Base-by-base conservation (phyloP, 2,329 filamentous ascomycete genomes). In the Teratosphaeria gauchensis region DNA sequence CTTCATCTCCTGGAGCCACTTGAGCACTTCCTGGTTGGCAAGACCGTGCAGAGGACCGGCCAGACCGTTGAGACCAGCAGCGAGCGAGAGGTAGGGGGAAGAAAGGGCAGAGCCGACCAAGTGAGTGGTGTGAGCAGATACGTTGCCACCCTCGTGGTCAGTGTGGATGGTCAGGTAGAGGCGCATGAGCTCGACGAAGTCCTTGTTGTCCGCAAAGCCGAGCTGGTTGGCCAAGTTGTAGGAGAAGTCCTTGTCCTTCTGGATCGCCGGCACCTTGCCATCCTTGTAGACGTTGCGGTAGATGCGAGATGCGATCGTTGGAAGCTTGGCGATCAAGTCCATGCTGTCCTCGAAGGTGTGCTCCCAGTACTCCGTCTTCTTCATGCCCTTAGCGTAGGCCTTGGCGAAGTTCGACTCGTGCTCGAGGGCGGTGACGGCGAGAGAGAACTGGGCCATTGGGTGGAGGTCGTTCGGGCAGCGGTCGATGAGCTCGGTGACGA, bases 251-350 rank as follows among this genome's bases (percentile, higher is more conserved):
- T 97, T 94, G 82, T 97, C 92, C 84, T 96, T 95, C 84, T 97
- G 87, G 76, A 96, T 85, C 58, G 91, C 77, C 62, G 90, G 89
- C 68, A 99, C 92, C 87, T 97, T 97, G 81, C 94, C 94, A 74
- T 95, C 94, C 87, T 97, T 96, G 90, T 95, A 99, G 77, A 97
- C 88, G 78, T 99, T 99, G 83, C 95, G 94, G 87, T 99, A 99
- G 84, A 99, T 99, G 81, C 91, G 90, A 65, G 94, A 83, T 65
- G 94, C 94, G 72, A 99, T 96, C 76, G 90, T 96, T 75, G 94
- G 94, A 71, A 99, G 89, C 87, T 97, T 97, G 74, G 94, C 94
- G 76, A 99, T 99, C 76, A 99, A 83, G 80, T 99, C 92, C 92
- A 99, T 97, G 63, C 92, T 94, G 81, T 99, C 94, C 85, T 99